Percentiles rank a stretch among this genome's conserved stretches.
Evolutionary conservation across 495 filamentous ascomycete species (phyloP).

Genomic region (Chaetomium fimeti): DNA sequence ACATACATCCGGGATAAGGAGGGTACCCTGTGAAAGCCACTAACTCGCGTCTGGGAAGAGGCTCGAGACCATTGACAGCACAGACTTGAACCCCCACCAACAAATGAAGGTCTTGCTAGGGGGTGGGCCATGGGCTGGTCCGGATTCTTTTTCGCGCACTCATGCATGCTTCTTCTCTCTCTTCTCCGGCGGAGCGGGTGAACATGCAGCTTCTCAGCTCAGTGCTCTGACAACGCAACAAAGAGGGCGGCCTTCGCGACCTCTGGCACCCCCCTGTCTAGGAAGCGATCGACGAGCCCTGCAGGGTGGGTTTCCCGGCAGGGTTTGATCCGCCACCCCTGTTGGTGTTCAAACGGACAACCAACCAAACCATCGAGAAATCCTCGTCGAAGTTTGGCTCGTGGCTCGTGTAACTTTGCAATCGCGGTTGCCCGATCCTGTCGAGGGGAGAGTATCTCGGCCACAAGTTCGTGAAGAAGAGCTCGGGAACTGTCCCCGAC

Average conservation of each 20-base stretch:
- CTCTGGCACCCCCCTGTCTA: neutral
- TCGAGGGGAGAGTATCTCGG: neutral
- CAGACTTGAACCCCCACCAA: conserved; percentile 1
- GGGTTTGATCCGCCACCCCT: neutral
- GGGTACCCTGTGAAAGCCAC: conserved; percentile 9
- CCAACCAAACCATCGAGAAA: neutral
- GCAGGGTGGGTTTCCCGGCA: conserved; percentile 8
- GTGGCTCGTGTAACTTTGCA: neutral
- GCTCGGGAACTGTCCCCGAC: neutral
- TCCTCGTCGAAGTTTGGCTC: neutral
- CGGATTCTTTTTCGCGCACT: neutral
- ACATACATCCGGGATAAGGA: neutral
- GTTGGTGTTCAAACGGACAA: neutral
- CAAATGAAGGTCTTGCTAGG: neutral
- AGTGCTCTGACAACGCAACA: conserved; percentile 7
- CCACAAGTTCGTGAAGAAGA: neutral
- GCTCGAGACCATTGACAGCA: conserved; percentile 10
- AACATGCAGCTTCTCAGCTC: conserved; percentile 8
- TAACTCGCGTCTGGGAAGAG: neutral
- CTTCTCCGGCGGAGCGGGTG: neutral
- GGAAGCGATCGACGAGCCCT: conserved; percentile 14
- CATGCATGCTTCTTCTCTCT: neutral
- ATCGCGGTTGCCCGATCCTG: neutral
- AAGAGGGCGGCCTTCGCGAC: neutral
- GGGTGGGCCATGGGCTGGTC: neutral